Base-by-base conservation (phyloP, 2,329 filamentous ascomycete species). In the Paraphoma sp. region DNA sequence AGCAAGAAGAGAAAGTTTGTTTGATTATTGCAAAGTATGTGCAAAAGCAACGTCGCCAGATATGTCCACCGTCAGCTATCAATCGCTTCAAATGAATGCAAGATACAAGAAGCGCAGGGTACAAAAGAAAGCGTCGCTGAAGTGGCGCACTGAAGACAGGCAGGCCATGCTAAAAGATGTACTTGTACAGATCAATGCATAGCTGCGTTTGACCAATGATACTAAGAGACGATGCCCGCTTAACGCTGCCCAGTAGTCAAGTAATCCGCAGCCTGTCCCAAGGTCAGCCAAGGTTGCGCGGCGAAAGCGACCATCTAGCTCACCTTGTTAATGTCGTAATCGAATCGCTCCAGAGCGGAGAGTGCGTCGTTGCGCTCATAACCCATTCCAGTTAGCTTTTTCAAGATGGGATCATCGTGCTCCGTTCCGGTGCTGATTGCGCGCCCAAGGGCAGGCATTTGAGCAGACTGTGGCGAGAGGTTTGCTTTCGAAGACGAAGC, bases 251-350 rank as follows among this genome's bases (percentile, higher is more conserved):
- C 60, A 45, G 71, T 66, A n/a, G 72, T 68, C 55, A 76, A 57
- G 57, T 74, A 70, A 45, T 76, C 74, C 10, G 70, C 73, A 40
- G 74, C 74, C 74, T 76, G 50, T 43, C 46, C 4, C 10, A 18
- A 52, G 38, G 57, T 74, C 62, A 75, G 69, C 57, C 36, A 42
- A 48, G 28, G 10, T 18, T 17, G 38, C 31, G 28, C 9, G 18
- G 17, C 10, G n/a, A 42, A 43, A 10, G n/a, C 16, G 8, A 42
- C 6, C 18, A n/a, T 28, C 14, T 48, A 60, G 57, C 67, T 59
- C 80, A 97, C 94, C 86, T 91, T 92, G 78, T 97, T 93, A 74
- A 97, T 84, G 76, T 97, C 95, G 79, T 98, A 97, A 79, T 98
- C 93, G 75, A 91, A 97, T 76, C 94, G 93, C 82, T 98, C 94